Conservation (phyloP, 306 rosid species). For the Pyrus bretschneideri region DNA sequence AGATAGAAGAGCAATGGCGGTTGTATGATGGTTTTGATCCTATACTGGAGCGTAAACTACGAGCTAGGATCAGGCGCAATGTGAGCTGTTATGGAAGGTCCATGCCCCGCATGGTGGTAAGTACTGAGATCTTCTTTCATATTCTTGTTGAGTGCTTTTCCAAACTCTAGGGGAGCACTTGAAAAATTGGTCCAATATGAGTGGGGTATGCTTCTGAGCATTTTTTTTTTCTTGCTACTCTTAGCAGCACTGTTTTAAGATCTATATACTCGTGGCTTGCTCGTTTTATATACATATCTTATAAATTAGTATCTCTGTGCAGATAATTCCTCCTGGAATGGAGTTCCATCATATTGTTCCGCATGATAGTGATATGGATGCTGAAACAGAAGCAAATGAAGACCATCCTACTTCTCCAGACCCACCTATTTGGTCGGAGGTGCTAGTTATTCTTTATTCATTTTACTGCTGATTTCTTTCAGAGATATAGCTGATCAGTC, state of each 20-base stretch:
- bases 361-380: conserved; percentile 80
- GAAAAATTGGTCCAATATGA: background rate
- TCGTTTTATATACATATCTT: conserved; percentile 12
- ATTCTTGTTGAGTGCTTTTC: conserved; percentile 6
- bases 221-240: background rate
- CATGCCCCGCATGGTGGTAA: conserved; percentile 95
- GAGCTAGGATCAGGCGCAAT: conserved; percentile 93
- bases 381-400: conserved; percentile 71
- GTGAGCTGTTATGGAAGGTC: conserved; percentile 98
- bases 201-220: background rate
- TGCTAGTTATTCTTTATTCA: conserved; percentile 31
- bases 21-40: conserved; percentile 97
- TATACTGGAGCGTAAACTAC: conserved; percentile 83
- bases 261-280: conserved; percentile 5
- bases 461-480: conserved; percentile 17
- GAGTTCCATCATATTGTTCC: conserved; percentile 96
- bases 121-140: conserved; percentile 20
- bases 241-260: conserved; percentile 7
- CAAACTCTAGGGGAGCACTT: background rate
- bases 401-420: conserved; percentile 87
- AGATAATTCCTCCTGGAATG: conserved; percentile 97
- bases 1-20: conserved; percentile 97
- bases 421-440: conserved; percentile 97
- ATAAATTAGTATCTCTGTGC: conserved; percentile 23
- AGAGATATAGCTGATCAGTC: conserved; percentile 13